Base-by-base conservation (phyloP, 164 flowering plant genomes). In the Chimonanthus praecox region DNA sequence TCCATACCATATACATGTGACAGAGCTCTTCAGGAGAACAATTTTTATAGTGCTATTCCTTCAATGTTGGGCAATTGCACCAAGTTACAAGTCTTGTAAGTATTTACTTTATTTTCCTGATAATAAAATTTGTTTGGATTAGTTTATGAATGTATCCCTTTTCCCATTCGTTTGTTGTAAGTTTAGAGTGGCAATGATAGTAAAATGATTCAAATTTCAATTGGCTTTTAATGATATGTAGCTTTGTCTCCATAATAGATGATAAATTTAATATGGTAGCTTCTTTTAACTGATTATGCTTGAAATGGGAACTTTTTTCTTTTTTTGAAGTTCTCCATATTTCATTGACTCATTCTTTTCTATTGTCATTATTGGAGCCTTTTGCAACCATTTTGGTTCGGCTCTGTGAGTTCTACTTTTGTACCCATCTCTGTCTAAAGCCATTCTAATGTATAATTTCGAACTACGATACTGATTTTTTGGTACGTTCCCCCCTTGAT, bases 31-130 rank as follows among this genome's bases (percentile, higher is more conserved):
- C 85, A 90, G 72, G 82, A 85, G 85, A 93, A 95, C 84, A 88
- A 87, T 74, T 83, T 95, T 1, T 95, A 87, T 85, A 98, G 99
- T 73, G 46, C 80, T 60, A 91, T 95, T 73, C 99, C 99, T 71
- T 77, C 89, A 47, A 90, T 85, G 68, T 74, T 92, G 86, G 91
- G 92, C 61, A 92, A 92, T 71, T 95, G 98, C 83, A 82, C 97
- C 15, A 79, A 86, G 73, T 83, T 95, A 85, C 86, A 78, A 79
- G 88, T 85, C 72, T 18, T 95, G 99, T 95, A 85, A 87, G 98
- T 82, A 44, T 4, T 67, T 6, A 50, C 49, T 9, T 48, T 9
- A 69, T 7, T 69, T 20, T 50, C 47, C 70, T 68, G 8, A n/a
- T 49, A 50, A 48, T 54, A 69, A 18, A 69, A 69, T 51, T 49